Base-by-base conservation (phyloP, 305 asterid species). In the Euphrasia arctica region DNA sequence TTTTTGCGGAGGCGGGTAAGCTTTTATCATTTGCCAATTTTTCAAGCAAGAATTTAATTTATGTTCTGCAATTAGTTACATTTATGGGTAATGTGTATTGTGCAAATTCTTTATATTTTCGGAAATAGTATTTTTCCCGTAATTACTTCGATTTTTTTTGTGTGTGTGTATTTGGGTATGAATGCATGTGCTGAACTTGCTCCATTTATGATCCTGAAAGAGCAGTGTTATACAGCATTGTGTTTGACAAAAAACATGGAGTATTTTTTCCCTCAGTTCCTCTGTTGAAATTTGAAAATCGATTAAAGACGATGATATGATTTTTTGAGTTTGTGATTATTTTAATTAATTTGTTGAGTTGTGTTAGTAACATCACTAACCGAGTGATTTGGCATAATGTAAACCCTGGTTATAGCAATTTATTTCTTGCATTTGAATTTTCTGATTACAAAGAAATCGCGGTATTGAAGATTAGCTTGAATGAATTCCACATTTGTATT, bases 11-110 rank as follows among this genome's bases (percentile, higher is more conserved):
- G 22, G 49, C 34, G 61, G 52, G 47, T 8, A 31, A n/a, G 2
- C 9, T 51, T 4, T 15, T 49, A 2, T 36, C 10, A 8, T 54
- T 60, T n/a, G 6, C 73, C 45, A 65, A 66, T 61, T 59, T 2
- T 54, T 22, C 58, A 36, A 27, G 75, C 58, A 36, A 50, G 62
- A 12, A 27, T 42, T 15, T 41, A 15, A 43, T 71, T 54, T 71
- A 27, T 14, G 54, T 25, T 47, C 22, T 18, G 22, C 22, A 18
- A 2, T 54, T 68, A 13, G 4, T 36, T 70, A 54, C 55, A 36
- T 58, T 42, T 48, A n/a, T 49, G 8, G 14, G 55, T 47, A 54
- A 6, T 58, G 34, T 7, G 25, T 60, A 32, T 50, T 3, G 54
- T 36, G 54, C n/a, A 28, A 39, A 64, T 29, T n/a, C 63, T 7